phyloP scores from a whole-genome alignment of 352 stramenopile species.

The Pythium dissimile region DNA sequence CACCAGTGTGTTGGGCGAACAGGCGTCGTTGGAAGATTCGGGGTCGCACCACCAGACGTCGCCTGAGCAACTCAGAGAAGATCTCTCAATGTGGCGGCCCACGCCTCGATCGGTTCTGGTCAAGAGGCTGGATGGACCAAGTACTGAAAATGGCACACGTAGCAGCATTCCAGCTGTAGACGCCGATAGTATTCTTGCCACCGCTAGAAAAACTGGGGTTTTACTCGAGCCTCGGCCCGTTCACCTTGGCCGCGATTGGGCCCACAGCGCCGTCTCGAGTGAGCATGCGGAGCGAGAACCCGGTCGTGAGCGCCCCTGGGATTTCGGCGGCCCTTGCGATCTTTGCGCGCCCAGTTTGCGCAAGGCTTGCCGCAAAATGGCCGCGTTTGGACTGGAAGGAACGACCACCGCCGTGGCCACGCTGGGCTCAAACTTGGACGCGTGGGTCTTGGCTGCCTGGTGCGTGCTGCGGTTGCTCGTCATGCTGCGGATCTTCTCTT shows the following conservation, averaged over 20 bases:
- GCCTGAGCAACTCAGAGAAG: no score
- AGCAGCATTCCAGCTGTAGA: no score
- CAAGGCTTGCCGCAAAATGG: neutral
- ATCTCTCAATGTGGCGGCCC: no score
- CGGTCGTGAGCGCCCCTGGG: neutral
- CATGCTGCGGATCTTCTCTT: constrained; percentile 4
- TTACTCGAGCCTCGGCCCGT: neutral
- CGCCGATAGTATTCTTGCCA: no score
- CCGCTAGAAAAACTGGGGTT: no score
- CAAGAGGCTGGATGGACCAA: no score
- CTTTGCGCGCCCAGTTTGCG: neutral
- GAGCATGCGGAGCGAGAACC: neutral
- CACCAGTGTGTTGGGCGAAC: no score
- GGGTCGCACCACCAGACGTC: no score
- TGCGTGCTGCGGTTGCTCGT: neutral
- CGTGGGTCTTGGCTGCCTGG: neutral
- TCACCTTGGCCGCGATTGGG: neutral
- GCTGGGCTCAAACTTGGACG: neutral
- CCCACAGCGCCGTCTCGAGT: neutral
- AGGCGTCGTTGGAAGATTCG: no score
- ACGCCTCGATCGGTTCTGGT: no score
- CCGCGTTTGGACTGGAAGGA: neutral
- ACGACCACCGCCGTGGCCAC: neutral
- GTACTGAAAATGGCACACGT: no score
- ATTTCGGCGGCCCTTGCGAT: neutral